Base-by-base conservation (phyloP, 192 early-diverging fungal genomes). In the Coemansia sp. region DNA sequence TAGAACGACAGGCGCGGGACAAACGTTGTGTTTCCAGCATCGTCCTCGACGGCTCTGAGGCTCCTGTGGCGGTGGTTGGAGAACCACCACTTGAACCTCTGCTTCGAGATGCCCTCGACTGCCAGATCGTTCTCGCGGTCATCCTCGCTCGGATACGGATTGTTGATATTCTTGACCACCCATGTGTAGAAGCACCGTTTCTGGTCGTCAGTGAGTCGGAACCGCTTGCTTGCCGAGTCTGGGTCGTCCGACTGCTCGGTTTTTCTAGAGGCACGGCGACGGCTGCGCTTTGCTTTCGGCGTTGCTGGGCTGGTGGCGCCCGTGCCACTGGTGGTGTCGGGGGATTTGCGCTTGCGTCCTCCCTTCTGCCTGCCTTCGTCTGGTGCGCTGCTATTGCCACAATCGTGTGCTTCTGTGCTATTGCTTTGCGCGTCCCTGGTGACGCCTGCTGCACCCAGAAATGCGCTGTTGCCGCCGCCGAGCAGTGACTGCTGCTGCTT, bases 71-170 rank as follows among this genome's bases (percentile, higher is more conserved):
- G 69, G 41, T 68, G 70, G 50, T 78, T 78, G 55, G 65, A 68
- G 61, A 78, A 78, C 75, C 75, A 78, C 64, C 66, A 72, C 22
- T 72, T 68, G 55, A 78, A 78, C 6, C 47, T 36, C 30, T 61
- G 59, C 48, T 65, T 68, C 31, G 33, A 22, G 5, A 78, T 13
- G 0, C 11, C 28, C 10, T 71, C 61, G 27, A 48, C 23, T 15
- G 30, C 57, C 10, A 67, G 54, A 10, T 23, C 17, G 20, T 33
- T 19, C 25, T 65, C 50, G 31, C 62, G 50, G 36, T 72, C 70
- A 11, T 25, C 29, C 2, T 74, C 66, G 10, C 41, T 64, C 1
- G 75, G 75, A 31, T 68, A 78, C 29, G 75, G 75, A 25, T 59
- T 41, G n/a, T 71, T 45, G 5, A 71, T 61, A 20, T 78, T 31